These are phyloP conservation scores for Dactylorhiza incarnata DNA, from an alignment of 106 monocot species.

Conservation along the genomic window DNA sequence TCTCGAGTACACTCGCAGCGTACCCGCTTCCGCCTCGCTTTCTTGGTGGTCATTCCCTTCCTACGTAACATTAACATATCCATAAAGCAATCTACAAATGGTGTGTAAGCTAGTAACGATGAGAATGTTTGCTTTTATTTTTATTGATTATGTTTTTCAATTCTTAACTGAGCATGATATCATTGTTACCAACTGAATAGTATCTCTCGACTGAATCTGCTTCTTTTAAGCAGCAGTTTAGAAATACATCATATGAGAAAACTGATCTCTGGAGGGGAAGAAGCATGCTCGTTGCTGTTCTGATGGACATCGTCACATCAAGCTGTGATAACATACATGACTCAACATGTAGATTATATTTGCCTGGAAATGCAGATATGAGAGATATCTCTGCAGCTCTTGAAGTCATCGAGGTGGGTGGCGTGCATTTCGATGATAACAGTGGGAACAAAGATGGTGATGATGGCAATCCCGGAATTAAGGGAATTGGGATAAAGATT, in stretches of 20 bases:
- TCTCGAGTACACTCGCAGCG: no score
- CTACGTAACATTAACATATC: background rate
- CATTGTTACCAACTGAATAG: background rate
- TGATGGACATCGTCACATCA: constrained; percentile 94
- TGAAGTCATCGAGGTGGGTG: constrained; percentile 85
- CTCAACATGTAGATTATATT: constrained; percentile 40
- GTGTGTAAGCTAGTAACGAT: background rate
- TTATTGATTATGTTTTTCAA: background rate
- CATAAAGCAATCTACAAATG: background rate
- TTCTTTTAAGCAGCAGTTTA: constrained; percentile 49
- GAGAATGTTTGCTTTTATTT: background rate
- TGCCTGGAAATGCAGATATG: constrained; percentile 72
- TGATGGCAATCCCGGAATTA: constrained; percentile 68
- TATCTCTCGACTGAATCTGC: background rate
- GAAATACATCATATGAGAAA: constrained; percentile 46
- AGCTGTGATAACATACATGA: constrained; percentile 66
- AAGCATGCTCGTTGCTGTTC: constrained; percentile 97
- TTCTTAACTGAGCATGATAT: background rate
- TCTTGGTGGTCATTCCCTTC: no score
- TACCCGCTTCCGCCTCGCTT: no score
- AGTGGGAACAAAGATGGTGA: constrained; percentile 28
- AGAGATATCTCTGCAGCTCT: constrained; percentile 82
- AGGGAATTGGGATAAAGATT: constrained; percentile 87
- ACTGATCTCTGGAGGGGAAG: constrained; percentile 52
- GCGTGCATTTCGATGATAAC: constrained; percentile 61